These are phyloP conservation scores for Neurospora sp. DNA, from an alignment of 495 filamentous ascomycete species.

Conservation along the genomic window DNA sequence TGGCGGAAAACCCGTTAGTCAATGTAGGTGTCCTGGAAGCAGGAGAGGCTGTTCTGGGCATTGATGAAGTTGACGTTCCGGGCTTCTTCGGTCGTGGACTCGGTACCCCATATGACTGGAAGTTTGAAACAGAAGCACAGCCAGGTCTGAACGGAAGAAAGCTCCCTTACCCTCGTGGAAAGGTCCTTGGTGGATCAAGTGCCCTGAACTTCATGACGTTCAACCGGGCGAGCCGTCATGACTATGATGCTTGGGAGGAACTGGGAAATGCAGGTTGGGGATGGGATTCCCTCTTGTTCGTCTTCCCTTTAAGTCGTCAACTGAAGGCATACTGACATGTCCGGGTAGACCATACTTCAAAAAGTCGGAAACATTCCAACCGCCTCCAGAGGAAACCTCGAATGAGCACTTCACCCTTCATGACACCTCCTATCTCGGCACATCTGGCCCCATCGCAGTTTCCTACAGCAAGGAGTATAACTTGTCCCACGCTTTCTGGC, in stretches of 20 bases:
- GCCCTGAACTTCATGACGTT: slow-evolving; percentile 42
- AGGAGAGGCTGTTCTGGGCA: slow-evolving; percentile 30
- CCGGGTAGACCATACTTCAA: slow-evolving; percentile 36
- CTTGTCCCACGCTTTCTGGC: slow-evolving; percentile 37
- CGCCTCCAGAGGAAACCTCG: slow-evolving; percentile 25
- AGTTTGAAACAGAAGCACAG: slow-evolving; percentile 38
- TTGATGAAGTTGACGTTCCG: slow-evolving; percentile 33
- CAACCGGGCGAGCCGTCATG: slow-evolving; percentile 41
- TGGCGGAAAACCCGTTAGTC: slow-evolving; percentile 36
- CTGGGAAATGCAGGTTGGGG: slow-evolving; percentile 48
- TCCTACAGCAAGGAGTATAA: slow-evolving; percentile 34
- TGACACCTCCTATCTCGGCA: slow-evolving; percentile 25
- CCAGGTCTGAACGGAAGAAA: slow-evolving; percentile 24
- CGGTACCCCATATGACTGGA: slow-evolving; percentile 42
- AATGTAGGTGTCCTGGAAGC: slow-evolving; percentile 47
- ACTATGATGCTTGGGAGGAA: slow-evolving; percentile 49
- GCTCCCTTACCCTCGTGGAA: slow-evolving; percentile 36
- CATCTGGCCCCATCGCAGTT: slow-evolving; percentile 33
- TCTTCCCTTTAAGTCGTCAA: neutral
- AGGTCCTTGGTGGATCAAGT: slow-evolving; percentile 38
- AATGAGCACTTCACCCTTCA: slow-evolving; percentile 19
- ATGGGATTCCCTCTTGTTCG: slow-evolving; percentile 41
- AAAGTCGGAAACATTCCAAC: slow-evolving; percentile 38
- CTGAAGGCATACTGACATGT: neutral
- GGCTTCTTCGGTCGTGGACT: slow-evolving; percentile 29